Conservation (phyloP, 768 basidiomycete species). For the Podaxis sp. region DNA sequence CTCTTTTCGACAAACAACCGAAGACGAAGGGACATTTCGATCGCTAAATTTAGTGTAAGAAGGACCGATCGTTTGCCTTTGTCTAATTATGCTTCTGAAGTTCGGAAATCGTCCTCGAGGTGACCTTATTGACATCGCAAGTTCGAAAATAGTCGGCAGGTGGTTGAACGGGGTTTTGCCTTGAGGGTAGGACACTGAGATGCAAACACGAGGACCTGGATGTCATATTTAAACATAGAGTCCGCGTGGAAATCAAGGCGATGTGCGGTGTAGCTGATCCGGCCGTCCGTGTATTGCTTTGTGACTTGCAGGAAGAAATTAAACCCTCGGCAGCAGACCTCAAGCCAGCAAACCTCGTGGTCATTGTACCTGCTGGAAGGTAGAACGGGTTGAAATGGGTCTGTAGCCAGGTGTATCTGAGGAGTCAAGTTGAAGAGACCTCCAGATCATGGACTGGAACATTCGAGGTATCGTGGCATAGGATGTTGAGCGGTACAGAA, state of each 20-base stretch:
- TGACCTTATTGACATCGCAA: not conserved
- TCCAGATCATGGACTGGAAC: too few relatives aligned
- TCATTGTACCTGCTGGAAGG: not conserved
- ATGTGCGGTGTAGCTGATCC: not conserved
- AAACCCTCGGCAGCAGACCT: not conserved
- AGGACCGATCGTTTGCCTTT: not conserved
- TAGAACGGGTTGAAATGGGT: not conserved
- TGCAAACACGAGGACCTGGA: not conserved
- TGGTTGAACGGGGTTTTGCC: not conserved
- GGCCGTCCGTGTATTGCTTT: not conserved
- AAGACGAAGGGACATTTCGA: not conserved
- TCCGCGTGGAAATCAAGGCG: not conserved
- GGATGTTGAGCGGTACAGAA: too few relatives aligned
- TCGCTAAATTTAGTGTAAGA: not conserved
- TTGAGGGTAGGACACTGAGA: not conserved
- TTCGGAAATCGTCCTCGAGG: not conserved
- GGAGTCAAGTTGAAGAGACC: too few relatives aligned
- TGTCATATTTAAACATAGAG: not conserved
- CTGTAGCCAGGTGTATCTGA: too few relatives aligned
- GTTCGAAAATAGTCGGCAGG: not conserved
- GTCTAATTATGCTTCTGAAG: not conserved
- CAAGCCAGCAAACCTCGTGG: not conserved
- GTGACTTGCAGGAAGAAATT: not conserved
- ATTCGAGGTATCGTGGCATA: too few relatives aligned
- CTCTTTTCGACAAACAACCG: not conserved